Percentiles rank a stretch among this genome's conserved stretches.
phyloP scores from a whole-genome alignment of 352 stramenopile genomes.

The Globisporangium alternatum region DNA sequence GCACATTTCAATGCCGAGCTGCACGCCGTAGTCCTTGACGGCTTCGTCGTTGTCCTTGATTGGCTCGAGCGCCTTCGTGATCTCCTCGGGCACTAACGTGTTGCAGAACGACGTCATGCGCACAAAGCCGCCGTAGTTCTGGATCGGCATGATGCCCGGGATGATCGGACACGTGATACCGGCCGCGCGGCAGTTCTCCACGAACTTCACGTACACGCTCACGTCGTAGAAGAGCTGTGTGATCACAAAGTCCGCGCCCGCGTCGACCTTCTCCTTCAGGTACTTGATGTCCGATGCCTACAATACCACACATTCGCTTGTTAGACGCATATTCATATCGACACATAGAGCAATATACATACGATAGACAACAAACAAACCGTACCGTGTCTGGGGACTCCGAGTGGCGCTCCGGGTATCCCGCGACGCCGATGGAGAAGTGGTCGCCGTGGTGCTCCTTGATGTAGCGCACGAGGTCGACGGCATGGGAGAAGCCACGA shows the following conservation, averaged over 20 bases:
- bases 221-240: slow-evolving; percentile 99
- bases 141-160: slow-evolving; percentile 99
- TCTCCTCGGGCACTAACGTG: slow-evolving; percentile 90
- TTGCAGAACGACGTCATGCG: slow-evolving; percentile 98
- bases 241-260: slow-evolving; percentile 97
- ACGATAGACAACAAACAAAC: not conserved
- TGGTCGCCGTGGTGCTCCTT: slow-evolving; percentile 91
- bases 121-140: slow-evolving; percentile 96
- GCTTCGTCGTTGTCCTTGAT: slow-evolving; percentile 97
- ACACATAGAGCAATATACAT: not conserved
- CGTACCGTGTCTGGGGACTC: slow-evolving; percentile 67
- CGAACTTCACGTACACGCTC: slow-evolving; percentile 94
- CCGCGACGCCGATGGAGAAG: slow-evolving; percentile 97
- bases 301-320: not conserved
- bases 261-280: slow-evolving; percentile 97
- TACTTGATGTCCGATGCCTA: slow-evolving; percentile 94
- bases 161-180: slow-evolving; percentile 96
- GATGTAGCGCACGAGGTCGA: slow-evolving; percentile 98
- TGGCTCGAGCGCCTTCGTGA: slow-evolving; percentile 78
- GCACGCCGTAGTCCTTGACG: slow-evolving; percentile 95
- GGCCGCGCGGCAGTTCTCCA: slow-evolving; percentile 82
- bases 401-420: slow-evolving; percentile 97
- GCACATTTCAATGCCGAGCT: slow-evolving; percentile 95
- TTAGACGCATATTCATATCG: not conserved
- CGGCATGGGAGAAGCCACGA: slow-evolving; percentile 91